These are phyloP conservation scores for Arachis monticola DNA, from an alignment of 331 rosid genomes.

Conservation along the genomic window DNA sequence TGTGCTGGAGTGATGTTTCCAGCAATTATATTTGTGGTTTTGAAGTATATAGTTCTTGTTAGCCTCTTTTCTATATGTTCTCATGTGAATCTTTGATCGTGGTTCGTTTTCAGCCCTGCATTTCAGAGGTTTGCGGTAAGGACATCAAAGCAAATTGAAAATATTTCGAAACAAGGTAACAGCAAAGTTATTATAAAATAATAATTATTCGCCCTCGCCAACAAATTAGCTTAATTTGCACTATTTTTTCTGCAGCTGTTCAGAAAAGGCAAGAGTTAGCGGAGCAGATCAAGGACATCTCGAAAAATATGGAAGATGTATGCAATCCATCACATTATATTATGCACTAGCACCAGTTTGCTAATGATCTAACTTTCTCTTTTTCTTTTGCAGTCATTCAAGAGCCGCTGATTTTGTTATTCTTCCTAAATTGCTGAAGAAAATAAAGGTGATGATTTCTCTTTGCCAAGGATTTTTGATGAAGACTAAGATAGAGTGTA, in stretches of 20 bases:
- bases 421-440: slow-evolving; percentile 20
- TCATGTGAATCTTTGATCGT: slow-evolving; percentile 22
- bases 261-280: slow-evolving; percentile 67
- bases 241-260: slow-evolving; percentile 52
- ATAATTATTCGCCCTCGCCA: not conserved
- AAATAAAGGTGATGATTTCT: not conserved
- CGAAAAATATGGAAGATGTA: slow-evolving; percentile 63
- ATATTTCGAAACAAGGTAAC: slow-evolving; percentile 65
- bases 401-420: slow-evolving; percentile 46
- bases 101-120: slow-evolving; percentile 57
- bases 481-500: not conserved
- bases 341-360: not conserved
- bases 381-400: slow-evolving; percentile 54
- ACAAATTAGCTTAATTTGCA: slow-evolving; percentile 2
- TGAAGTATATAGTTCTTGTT: not conserved
- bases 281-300: slow-evolving; percentile 73
- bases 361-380: slow-evolving; percentile 1
- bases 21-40: not conserved
- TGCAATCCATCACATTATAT: not conserved
- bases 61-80: not conserved
- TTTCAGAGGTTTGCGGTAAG: slow-evolving; percentile 97
- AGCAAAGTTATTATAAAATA: not conserved
- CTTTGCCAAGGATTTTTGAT: slow-evolving; percentile 14
- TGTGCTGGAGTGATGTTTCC: slow-evolving; percentile 2
- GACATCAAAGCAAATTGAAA: slow-evolving; percentile 79